A percentile compares a stretch with the other conserved stretches of the same genome.
phyloP scores from a whole-genome alignment of 257 asterid genomes.

The Solanum clarkiae region DNA sequence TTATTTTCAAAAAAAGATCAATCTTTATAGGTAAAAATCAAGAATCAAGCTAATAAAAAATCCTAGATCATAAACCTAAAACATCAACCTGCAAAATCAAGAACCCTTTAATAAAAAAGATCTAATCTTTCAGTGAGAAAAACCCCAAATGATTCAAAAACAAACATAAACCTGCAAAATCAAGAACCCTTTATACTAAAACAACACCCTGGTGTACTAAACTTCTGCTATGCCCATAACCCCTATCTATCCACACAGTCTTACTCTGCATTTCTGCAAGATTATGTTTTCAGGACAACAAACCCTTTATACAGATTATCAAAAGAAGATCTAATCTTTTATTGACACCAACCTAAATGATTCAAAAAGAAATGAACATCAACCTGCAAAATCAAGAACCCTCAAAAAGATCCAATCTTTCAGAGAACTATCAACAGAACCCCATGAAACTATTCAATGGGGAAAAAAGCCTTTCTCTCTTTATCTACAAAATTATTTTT shows the following conservation, averaged over 20 bases:
- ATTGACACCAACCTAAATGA: not conserved
- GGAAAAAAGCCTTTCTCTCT: not conserved
- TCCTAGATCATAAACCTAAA: not conserved
- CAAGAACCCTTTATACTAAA: not conserved
- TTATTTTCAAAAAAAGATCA: not conserved
- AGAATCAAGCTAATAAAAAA: not conserved
- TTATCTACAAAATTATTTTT: not conserved
- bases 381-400: not conserved
- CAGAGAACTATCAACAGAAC: not conserved
- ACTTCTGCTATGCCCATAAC: no score
- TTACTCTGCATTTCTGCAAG: not conserved
- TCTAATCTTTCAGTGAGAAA: not conserved
- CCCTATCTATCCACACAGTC: not conserved
- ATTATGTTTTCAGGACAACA: not conserved
- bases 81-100: not conserved
- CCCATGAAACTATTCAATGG: conserved; percentile 9
- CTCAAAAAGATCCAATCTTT: not conserved
- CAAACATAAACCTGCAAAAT: not conserved
- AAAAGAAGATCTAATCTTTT: not conserved
- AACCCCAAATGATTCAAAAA: not conserved
- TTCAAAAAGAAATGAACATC: not conserved
- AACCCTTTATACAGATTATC: not conserved
- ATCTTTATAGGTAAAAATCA: not conserved
- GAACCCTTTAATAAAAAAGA: not conserved
- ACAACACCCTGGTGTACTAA: no score